Conservation (phyloP, 345 rosid species). For the Iberis pinnata region DNA sequence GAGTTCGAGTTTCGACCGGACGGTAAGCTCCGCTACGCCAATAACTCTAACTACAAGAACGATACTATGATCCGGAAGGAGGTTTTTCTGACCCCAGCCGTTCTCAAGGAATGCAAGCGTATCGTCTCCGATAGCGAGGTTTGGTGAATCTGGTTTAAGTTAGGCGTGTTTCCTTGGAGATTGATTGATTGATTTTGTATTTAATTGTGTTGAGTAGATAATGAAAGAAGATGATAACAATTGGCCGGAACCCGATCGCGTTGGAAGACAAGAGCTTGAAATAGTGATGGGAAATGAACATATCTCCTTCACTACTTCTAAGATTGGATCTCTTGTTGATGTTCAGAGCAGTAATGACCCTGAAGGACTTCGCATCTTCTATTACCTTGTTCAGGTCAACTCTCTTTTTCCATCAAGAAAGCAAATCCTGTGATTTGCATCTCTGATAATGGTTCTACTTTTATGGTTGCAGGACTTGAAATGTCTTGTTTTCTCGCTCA, state of each 20-base stretch:
- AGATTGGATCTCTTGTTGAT: constrained; percentile 97
- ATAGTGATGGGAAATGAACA: constrained; percentile 97
- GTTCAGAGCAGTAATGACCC: constrained; percentile 93
- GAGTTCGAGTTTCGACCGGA: constrained; percentile 97
- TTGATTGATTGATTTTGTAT: not conserved
- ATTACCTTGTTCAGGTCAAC: constrained; percentile 95
- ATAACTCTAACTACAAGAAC: constrained; percentile 98
- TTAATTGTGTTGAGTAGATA: constrained; percentile 36
- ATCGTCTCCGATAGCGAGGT: constrained; percentile 98
- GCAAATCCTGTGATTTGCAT: too few species aligned
- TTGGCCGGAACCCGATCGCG: constrained; percentile 98
- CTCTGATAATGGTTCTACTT: not conserved
- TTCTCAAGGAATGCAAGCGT: constrained; percentile 89
- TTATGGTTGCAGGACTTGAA: constrained; percentile 84
- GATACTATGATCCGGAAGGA: constrained; percentile 98
- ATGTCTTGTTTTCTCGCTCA: constrained; percentile 96
- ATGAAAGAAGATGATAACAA: constrained; percentile 97
- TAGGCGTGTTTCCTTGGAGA: too few species aligned
- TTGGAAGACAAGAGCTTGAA: constrained; percentile 95
- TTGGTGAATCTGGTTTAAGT: too few species aligned
- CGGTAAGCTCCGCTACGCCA: constrained; percentile 97
- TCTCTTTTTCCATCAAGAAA: constrained; percentile 15
- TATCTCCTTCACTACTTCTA: constrained; percentile 87
- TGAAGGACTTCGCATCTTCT: constrained; percentile 96
- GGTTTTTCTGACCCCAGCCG: constrained; percentile 92